A percentile compares a stretch with the other conserved stretches of the same genome.
Evolutionary conservation across 257 asterid species (phyloP).

Genomic region (Solanum rostratum): DNA sequence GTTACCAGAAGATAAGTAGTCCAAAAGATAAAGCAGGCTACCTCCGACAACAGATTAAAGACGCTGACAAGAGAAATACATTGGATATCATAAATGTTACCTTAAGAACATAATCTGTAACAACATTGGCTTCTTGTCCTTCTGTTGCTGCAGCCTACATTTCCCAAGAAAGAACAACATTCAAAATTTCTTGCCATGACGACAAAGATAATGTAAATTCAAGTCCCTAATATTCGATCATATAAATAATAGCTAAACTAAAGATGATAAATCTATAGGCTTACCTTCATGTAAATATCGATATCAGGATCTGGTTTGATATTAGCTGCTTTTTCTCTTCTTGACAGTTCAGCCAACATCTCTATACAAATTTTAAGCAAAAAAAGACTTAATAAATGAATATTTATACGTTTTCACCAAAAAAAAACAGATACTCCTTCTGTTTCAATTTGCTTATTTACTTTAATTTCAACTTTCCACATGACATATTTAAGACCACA

Average conservation of each 20-base stretch:
- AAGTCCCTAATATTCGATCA: background rate
- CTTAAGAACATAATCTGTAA: conserved; percentile 29
- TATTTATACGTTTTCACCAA: background rate
- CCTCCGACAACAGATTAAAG: background rate
- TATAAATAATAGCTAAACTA: background rate
- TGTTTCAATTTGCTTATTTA: background rate
- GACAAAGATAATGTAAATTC: background rate
- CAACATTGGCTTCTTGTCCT: conserved; percentile 29
- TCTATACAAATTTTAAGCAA: conserved; percentile 8
- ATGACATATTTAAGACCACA: too few relatives aligned
- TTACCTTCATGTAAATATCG: conserved; percentile 33
- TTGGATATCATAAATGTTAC: background rate
- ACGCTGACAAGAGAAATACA: background rate
- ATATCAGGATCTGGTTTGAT: conserved; percentile 33
- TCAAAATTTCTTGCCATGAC: background rate
- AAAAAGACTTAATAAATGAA: background rate
- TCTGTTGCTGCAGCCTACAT: conserved; percentile 29
- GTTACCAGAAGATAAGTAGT: background rate
- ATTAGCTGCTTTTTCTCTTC: conserved; percentile 32
- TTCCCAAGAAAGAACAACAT: background rate
- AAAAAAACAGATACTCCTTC: background rate
- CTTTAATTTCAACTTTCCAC: background rate
- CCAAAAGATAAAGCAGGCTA: background rate
- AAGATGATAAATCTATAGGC: background rate
- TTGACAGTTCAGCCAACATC: conserved; percentile 32